These are phyloP conservation scores for Gonapodya sp. DNA, from an alignment of 192 early-diverging fungal species.

Conservation along the genomic window DNA sequence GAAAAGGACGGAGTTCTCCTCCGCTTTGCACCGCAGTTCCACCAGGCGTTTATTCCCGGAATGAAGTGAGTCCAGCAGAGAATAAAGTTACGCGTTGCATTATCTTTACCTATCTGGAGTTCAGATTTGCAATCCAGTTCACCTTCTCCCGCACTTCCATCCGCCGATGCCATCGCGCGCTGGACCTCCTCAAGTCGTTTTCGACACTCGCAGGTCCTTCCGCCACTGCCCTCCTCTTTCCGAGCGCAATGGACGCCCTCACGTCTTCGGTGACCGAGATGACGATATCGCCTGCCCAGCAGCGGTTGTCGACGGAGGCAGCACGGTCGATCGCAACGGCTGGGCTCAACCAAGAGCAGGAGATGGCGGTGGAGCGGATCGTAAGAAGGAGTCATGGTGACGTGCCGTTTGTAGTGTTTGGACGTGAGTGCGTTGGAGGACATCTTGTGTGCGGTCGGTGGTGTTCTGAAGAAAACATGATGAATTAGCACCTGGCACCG, in stretches of 20 bases:
- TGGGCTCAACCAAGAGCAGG: constrained; percentile 2
- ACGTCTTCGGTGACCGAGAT: not conserved
- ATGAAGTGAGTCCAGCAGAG: not conserved
- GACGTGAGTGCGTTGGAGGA: not conserved
- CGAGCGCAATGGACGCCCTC: not conserved
- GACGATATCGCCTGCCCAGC: not conserved
- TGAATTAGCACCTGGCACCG: constrained; percentile 27
- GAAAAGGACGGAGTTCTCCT: not conserved
- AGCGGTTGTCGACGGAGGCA: not conserved
- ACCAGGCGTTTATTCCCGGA: not conserved
- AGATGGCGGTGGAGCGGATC: constrained; percentile 8
- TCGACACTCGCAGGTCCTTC: not conserved
- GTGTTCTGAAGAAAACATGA: not conserved
- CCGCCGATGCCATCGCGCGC: not conserved
- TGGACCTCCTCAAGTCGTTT: not conserved
- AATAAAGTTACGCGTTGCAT: not conserved
- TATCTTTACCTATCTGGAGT: not conserved
- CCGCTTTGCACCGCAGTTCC: not conserved
- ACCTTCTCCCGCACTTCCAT: not conserved
- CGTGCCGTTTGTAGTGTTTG: not conserved
- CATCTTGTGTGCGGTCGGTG: not conserved
- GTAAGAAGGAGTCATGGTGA: not conserved
- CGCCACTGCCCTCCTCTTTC: not conserved
- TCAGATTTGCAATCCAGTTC: not conserved
- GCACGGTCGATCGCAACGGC: not conserved